Base-by-base conservation (phyloP, 768 basidiomycete genomes). In the Lepiota subincarnata region DNA sequence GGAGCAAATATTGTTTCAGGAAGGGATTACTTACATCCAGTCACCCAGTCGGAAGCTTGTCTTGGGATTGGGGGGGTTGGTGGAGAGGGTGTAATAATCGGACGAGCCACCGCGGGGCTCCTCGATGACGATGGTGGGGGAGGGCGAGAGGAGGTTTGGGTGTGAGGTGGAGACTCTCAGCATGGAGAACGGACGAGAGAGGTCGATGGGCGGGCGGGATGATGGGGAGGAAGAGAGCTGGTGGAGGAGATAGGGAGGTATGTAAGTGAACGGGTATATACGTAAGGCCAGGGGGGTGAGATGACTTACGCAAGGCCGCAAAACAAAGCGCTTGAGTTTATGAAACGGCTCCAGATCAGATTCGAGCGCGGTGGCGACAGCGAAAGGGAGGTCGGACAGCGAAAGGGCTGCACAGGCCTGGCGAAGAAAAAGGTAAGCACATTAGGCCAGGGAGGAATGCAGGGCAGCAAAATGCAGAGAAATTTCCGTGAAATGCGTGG, bases 61-160 rank as follows among this genome's bases (percentile, higher is more conserved):
- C 60, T 78, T 76, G 12, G 84, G 82, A 62, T 87, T 88, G 11
- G 86, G 86, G 4, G 86, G 86, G 58, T 87, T 88, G 60, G 66
- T 80, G 14, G 86, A 88, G 48, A 87, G 72, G 4, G 81, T 74
- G 56, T 82, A 85, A 31, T 78, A 77, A 48, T 48, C 49, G 24
- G 40, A 42, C 40, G 51, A 48, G 19, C 12, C 49, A 19, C 36
- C 36, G 24, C 40, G 36, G 28, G 35, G 31, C 34, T 57, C 57
- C 16, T 43, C 44, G 6, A 45, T 18, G 20, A 53, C 31, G n/a
- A 53, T 47, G 19, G 49, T 31, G 22, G 54, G 37, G 8, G 50
- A 44, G 12, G 37, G 34, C 20, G 37, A 39, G 42, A 45, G 66
- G 28, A 68, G 58, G 55, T 68, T 64, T 13, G 66, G 62, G 59